These are phyloP conservation scores for Pleurotus eryngii DNA, from an alignment of 768 basidiomycete species.

Conservation along the genomic window DNA sequence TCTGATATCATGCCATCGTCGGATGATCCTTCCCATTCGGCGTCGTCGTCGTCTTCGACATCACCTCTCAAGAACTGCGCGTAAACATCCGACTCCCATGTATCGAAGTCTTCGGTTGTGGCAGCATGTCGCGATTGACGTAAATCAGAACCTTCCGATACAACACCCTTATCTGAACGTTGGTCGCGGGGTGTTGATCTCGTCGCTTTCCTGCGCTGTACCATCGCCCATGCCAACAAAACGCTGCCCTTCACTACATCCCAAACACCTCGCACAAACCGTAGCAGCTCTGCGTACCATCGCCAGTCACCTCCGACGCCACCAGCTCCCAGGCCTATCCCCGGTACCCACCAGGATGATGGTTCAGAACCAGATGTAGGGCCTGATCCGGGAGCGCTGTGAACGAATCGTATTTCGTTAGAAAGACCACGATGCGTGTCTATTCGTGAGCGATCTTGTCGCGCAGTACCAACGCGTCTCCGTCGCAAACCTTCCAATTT, in stretches of 20 bases:
- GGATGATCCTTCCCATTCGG: constrained; percentile 19
- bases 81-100: constrained; percentile 41
- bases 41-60: constrained; percentile 37
- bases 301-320: not conserved
- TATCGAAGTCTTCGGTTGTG: constrained; percentile 16
- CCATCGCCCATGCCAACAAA: constrained; percentile 10
- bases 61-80: constrained; percentile 61
- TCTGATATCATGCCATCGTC: constrained; percentile 33
- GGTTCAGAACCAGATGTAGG: not conserved
- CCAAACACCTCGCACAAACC: not conserved
- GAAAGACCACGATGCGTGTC: not conserved
- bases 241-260: not conserved
- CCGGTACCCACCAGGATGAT: constrained; percentile 10
- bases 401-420: constrained; percentile 9
- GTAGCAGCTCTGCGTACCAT: not conserved
- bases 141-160: constrained; percentile 11
- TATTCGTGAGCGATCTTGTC: not conserved
- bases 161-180: constrained; percentile 18
- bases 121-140: not conserved
- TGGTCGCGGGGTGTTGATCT: constrained; percentile 11
- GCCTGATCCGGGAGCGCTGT: not conserved
- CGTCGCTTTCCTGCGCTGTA: constrained; percentile 6
- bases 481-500: constrained; percentile 12
- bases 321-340: not conserved
- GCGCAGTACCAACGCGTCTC: not conserved